Conservation (phyloP, 1,139 yeast genomes). For the Magnusiomyces sp. region DNA sequence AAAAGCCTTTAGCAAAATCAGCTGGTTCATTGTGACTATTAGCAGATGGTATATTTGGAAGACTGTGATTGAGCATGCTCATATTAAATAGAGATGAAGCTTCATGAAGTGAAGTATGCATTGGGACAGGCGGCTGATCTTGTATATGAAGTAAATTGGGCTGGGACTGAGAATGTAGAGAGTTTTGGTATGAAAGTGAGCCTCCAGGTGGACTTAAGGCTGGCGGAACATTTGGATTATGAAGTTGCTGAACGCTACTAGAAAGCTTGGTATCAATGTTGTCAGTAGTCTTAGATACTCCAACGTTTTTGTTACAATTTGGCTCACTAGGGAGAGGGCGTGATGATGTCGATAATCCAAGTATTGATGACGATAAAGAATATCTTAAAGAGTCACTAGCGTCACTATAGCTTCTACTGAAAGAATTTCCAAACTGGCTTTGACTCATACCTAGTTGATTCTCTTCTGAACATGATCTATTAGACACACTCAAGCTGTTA, state of each 20-base stretch:
- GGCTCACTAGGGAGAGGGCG: conserved; percentile 1
- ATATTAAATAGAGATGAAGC: conserved; percentile 1
- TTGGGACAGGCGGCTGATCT: neutral
- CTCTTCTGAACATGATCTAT: neutral
- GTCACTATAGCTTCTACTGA: neutral
- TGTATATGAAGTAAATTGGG: neutral
- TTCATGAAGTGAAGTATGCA: neutral
- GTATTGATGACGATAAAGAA: neutral
- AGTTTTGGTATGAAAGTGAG: too few species aligned
- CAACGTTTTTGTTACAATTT: neutral
- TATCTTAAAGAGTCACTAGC: neutral
- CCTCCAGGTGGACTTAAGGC: neutral
- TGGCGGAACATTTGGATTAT: neutral
- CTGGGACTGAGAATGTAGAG: neutral
- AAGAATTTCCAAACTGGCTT: neutral
- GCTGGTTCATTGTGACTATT: conserved; percentile 6
- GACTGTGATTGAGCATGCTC: conserved; percentile 6
- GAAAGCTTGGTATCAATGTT: neutral
- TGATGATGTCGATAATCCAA: neutral
- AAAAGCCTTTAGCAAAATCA: conserved; percentile 7
- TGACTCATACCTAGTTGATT: neutral
- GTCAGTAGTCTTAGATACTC: neutral
- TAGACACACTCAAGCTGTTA: neutral
- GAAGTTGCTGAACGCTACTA: neutral
- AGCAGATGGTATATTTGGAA: neutral